Percentiles rank a stretch among this genome's conserved stretches.
phyloP scores from a whole-genome alignment of 129 eudicot species.

The Chrysanthemum seticuspe region DNA sequence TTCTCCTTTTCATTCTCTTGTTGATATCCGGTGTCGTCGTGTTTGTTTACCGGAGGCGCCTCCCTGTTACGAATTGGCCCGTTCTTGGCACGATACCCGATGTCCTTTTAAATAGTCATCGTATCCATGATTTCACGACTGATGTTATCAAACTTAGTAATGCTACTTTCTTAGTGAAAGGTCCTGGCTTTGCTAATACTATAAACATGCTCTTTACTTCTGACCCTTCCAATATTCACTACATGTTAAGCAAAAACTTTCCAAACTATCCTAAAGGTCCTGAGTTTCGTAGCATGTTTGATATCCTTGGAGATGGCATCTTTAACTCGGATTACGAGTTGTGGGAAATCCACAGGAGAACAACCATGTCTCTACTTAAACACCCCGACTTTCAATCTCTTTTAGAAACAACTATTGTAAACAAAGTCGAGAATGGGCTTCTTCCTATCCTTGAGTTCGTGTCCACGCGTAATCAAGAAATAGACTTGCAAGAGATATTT shows the following conservation, averaged over 20 bases:
- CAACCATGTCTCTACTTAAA: slow-evolving; percentile 5
- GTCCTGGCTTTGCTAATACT: slow-evolving; percentile 52
- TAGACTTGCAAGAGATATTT: slow-evolving; percentile 32
- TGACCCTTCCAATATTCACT: slow-evolving; percentile 59
- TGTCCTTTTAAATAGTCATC: slow-evolving; percentile 35
- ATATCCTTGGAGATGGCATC: slow-evolving; percentile 20
- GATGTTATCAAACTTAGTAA: slow-evolving; percentile 23
- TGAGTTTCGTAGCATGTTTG: slow-evolving; percentile 20
- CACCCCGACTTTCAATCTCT: slow-evolving; percentile 5
- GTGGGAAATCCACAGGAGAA: slow-evolving; percentile 26
- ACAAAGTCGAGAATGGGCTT: slow-evolving; percentile 11
- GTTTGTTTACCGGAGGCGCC: slow-evolving; percentile 1
- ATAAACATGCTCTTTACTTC: slow-evolving; percentile 37
- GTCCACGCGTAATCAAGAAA: neutral
- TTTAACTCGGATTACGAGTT: slow-evolving; percentile 26
- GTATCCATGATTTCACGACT: slow-evolving; percentile 40
- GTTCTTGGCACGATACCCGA: slow-evolving; percentile 41
- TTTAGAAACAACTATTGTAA: neutral
- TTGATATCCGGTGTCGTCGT: neutral
- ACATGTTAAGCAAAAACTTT: slow-evolving; percentile 24
- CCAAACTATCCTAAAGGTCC: no score
- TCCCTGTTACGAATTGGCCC: slow-evolving; percentile 46
- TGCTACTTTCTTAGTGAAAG: slow-evolving; percentile 36
- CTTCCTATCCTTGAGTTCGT: slow-evolving; percentile 13
- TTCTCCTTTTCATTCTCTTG: slow-evolving; percentile 5